Evolutionary conservation across 345 rosid species (phyloP).

Genomic region (Melaleuca alternifolia): DNA sequence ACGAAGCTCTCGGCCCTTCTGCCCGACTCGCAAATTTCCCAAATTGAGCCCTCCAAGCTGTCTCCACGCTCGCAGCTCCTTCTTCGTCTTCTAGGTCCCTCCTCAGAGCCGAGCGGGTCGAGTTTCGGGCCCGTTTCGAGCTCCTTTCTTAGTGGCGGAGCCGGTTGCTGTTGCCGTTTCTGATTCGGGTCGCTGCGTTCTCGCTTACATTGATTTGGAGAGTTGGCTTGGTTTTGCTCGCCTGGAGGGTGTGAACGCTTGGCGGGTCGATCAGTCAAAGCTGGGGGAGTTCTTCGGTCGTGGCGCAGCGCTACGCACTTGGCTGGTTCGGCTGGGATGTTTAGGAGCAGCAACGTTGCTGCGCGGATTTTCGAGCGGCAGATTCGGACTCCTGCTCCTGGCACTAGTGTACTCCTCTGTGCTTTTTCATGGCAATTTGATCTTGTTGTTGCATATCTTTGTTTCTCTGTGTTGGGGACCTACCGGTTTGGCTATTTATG

Average conservation of each 20-base stretch:
- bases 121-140: not conserved
- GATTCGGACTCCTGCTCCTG: slow-evolving; percentile 56
- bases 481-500: not conserved
- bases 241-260: not conserved
- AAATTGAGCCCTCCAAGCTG: not conserved
- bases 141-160: not conserved
- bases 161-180: not conserved
- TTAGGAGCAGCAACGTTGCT: slow-evolving; percentile 51
- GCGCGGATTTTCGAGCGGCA: slow-evolving; percentile 88
- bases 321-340: slow-evolving; percentile 24
- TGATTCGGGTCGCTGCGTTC: not conserved
- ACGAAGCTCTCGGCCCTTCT: not conserved
- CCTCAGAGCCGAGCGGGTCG: not conserved
- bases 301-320: not conserved
- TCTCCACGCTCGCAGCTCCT: not conserved
- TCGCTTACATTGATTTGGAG: not conserved
- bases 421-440: not conserved
- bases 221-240: not conserved
- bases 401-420: slow-evolving; percentile 42
- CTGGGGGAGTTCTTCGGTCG: not conserved
- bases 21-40: not conserved
- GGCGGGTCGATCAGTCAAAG: not conserved
- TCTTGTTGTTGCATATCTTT: not conserved
- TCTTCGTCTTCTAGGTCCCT: not conserved
- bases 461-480: not conserved